phyloP scores from a whole-genome alignment of 495 filamentous ascomycete species.

The Tuber aestivum region DNA sequence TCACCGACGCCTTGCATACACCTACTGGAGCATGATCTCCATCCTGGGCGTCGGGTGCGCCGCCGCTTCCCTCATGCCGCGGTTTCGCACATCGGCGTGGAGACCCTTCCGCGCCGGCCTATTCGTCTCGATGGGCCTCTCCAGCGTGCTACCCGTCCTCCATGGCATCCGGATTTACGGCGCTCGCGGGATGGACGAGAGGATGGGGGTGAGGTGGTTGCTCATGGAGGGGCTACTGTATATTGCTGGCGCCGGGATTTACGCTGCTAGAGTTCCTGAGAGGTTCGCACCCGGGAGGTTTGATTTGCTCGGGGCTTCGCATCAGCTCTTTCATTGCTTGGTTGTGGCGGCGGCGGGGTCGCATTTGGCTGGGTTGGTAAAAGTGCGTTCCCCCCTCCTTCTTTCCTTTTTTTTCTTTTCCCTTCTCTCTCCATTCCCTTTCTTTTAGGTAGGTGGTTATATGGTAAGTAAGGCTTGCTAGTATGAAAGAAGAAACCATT shows the following conservation, averaged over 20 bases:
- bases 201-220: slow-evolving; percentile 76
- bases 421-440: background rate
- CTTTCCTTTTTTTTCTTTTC: background rate
- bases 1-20: slow-evolving; percentile 53
- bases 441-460: background rate
- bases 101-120: slow-evolving; percentile 81
- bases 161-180: slow-evolving; percentile 59
- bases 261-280: slow-evolving; percentile 65
- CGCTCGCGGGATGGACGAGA: slow-evolving; percentile 51
- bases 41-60: slow-evolving; percentile 68
- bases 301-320: slow-evolving; percentile 71
- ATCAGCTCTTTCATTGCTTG: slow-evolving; percentile 73
- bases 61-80: slow-evolving; percentile 65
- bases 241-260: slow-evolving; percentile 76
- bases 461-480: background rate
- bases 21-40: slow-evolving; percentile 76
- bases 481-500: background rate
- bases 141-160: slow-evolving; percentile 70
- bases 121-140: slow-evolving; percentile 85
- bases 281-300: slow-evolving; percentile 57
- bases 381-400: slow-evolving; percentile 16
- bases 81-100: slow-evolving; percentile 74
- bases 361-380: slow-evolving; percentile 58
- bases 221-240: slow-evolving; percentile 69
- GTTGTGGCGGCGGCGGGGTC: slow-evolving; percentile 61